Evolutionary conservation across 2,329 filamentous ascomycete genomes (phyloP), one percentile per base, ranked within the genome.

Genomic region (Aspergillus jensenii): DNA sequence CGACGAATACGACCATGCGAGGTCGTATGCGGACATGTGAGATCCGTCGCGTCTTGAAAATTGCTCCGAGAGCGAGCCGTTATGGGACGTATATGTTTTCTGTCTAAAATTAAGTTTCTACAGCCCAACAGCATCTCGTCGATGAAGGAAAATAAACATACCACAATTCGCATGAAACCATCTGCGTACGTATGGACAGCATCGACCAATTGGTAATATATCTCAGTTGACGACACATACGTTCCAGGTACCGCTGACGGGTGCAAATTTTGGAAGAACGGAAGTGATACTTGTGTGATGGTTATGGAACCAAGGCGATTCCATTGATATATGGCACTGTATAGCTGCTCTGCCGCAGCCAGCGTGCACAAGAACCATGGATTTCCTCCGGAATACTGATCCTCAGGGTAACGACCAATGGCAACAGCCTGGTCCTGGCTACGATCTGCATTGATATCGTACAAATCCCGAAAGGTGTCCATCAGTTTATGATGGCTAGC

Each of bases 301-400:
- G 81, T 82, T 66, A 96, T 81, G 6, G 80, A 86, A 1, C 85
- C 86, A 25, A 80, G 73, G 37, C 78, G 74, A 61, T 87, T 80
- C 89, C 89, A 93, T 50, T 88, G 85, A 63, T 88, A 87, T 1
- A 92, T 68, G 1, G 90, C 88, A 65, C 90, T 87, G 71, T 92
- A 93, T 3, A 96, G 82, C 69, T 90, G 87, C 74, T 95, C 90
- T 3, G 90, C 91, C 0, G 89, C 89, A 2, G 89, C 90, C 31
- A 91, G 80, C 1, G 89, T 93, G 65, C 83, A 83, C 12, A 93
- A 81, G 66, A 91, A 82, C 90, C 90, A 95, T 1, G 90, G 90
- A 71, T 95, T 92, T 1, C 90, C 90, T 59, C 85, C 85, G 72
- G 87, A 89, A 74, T 93, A 95, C 4, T 80, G 74, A 65, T 96